Conservation (phyloP, 306 rosid genomes). For the Quercus mongolica region DNA sequence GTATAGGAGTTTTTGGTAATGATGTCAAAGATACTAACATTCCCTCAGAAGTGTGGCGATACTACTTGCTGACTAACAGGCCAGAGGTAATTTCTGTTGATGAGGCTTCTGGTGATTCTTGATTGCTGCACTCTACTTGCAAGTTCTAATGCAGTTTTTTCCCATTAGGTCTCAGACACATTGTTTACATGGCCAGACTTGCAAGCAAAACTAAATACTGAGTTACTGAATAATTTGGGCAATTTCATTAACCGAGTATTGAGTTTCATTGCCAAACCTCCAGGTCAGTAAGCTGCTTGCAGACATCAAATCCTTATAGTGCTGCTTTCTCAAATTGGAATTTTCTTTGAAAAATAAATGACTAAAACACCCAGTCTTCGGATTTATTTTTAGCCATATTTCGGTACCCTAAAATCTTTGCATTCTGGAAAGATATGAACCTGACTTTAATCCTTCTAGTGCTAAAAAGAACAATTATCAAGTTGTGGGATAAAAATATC, state of each 20-base stretch:
- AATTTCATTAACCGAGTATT: slow-evolving; percentile 85
- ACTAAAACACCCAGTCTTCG: no score
- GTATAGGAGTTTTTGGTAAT: slow-evolving; percentile 90
- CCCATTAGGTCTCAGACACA: slow-evolving; percentile 79
- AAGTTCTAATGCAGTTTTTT: slow-evolving; percentile 9
- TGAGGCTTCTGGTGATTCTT: slow-evolving; percentile 3
- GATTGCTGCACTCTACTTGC: neutral
- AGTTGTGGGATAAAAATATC: no score
- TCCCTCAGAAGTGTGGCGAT: slow-evolving; percentile 98
- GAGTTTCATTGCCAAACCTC: slow-evolving; percentile 95
- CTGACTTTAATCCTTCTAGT: no score
- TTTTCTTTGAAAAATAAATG: no score
- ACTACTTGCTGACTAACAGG: slow-evolving; percentile 89
- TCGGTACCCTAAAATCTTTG: no score
- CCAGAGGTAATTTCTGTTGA: slow-evolving; percentile 70
- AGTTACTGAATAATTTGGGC: slow-evolving; percentile 90
- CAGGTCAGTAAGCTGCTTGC: slow-evolving; percentile 53
- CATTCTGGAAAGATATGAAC: no score
- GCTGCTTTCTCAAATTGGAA: no score
- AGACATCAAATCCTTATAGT: neutral
- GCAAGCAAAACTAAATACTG: slow-evolving; percentile 89
- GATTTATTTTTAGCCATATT: no score
- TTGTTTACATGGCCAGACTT: slow-evolving; percentile 87
- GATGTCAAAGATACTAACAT: slow-evolving; percentile 91
- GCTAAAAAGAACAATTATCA: no score